These are phyloP conservation scores for Acer campestre DNA, from an alignment of 345 rosid genomes.

Conservation along the genomic window DNA sequence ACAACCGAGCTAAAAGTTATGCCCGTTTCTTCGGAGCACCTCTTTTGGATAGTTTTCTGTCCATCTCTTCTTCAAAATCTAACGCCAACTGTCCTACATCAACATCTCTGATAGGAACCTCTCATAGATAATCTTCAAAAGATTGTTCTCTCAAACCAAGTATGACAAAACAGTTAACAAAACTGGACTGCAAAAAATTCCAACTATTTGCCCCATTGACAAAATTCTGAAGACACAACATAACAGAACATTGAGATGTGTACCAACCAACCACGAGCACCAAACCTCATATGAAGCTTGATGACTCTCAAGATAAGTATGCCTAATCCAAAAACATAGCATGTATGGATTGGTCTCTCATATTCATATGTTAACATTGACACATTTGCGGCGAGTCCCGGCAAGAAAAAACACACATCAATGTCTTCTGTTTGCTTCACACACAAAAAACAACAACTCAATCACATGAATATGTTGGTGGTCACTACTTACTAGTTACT, in stretches of 20 bases:
- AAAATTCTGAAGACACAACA: not conserved
- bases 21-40: too few relatives aligned
- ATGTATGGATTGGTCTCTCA: not conserved
- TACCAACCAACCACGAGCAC: not conserved
- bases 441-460: not conserved
- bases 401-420: not conserved
- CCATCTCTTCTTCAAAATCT: too few relatives aligned
- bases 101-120: too few relatives aligned
- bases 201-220: not conserved
- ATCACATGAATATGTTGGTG: constrained; percentile 12
- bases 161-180: too few relatives aligned
- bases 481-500: not conserved
- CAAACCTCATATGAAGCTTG: not conserved
- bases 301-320: not conserved
- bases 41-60: too few relatives aligned
- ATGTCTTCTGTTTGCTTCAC: not conserved
- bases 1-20: too few relatives aligned
- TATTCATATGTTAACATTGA: not conserved
- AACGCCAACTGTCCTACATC: too few relatives aligned
- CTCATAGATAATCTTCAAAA: too few relatives aligned
- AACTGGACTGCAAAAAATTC: too few relatives aligned
- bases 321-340: not conserved
- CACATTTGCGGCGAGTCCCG: not conserved
- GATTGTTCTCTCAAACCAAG: too few relatives aligned
- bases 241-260: not conserved